Conservation (phyloP, 2,329 filamentous ascomycete species). For the Nemania sp. region DNA sequence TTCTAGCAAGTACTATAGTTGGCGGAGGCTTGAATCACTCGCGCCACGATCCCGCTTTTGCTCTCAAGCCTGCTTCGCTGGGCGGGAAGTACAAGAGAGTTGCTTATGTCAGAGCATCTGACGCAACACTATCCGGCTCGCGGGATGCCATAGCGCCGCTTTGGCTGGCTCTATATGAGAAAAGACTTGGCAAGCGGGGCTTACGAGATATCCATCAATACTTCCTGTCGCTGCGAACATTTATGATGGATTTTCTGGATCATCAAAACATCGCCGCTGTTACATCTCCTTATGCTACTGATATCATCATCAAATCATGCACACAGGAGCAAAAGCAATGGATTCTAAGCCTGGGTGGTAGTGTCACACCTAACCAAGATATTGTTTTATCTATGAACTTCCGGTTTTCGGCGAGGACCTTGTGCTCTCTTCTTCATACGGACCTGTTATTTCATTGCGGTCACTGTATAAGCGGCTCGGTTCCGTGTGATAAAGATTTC, state of each 20-base stretch:
- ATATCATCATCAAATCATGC: conserved; percentile 5
- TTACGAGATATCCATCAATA: conserved; percentile 5
- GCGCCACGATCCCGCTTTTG: conserved; percentile 11
- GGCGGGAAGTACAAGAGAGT: conserved; percentile 10
- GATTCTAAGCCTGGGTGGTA: conserved; percentile 3
- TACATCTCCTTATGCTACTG: conserved; percentile 1
- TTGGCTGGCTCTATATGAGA: conserved; percentile 17
- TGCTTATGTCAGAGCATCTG: conserved; percentile 13
- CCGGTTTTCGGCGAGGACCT: neutral
- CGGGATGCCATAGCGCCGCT: conserved; percentile 18
- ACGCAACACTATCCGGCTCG: conserved; percentile 19
- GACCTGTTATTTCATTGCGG: neutral
- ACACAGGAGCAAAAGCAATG: neutral
- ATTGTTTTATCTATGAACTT: conserved; percentile 6
- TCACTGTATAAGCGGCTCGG: neutral
- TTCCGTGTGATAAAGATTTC: neutral
- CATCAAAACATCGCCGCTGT: neutral
- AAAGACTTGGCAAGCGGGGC: conserved; percentile 5
- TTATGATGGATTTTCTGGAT: neutral
- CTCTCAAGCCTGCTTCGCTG: conserved; percentile 16
- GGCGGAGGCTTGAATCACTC: conserved; percentile 12
- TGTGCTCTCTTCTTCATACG: neutral
- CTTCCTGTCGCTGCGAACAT: neutral
- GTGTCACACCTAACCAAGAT: neutral
- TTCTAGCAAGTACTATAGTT: conserved; percentile 17